Conservation (phyloP, 345 rosid genomes). For the Salix suchowensis region DNA sequence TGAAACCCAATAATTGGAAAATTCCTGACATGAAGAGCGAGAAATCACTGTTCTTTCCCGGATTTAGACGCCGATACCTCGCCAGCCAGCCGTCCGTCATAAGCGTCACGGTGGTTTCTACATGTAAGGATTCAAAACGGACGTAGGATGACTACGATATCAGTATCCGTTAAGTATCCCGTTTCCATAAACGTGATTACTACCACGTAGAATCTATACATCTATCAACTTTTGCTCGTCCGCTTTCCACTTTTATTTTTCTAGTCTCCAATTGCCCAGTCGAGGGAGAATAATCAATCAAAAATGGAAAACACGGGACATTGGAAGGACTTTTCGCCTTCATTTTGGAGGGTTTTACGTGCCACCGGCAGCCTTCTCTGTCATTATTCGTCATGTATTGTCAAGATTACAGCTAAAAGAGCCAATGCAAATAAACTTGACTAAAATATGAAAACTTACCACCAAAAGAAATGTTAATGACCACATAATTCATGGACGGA, state of each 20-base stretch:
- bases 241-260: not conserved
- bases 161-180: not conserved
- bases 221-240: not conserved
- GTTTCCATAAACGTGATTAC: not conserved
- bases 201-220: not conserved
- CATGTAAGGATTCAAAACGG: not conserved
- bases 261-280: not conserved
- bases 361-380: not conserved
- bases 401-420: not conserved
- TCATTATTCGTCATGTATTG: not conserved
- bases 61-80: not conserved
- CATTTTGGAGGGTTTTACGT: constrained; percentile 7
- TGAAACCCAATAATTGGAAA: not conserved
- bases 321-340: constrained; percentile 25
- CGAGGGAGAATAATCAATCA: too few species aligned
- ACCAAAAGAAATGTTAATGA: not conserved
- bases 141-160: not conserved
- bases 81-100: too few species aligned
- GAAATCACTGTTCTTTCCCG: not conserved
- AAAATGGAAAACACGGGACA: not conserved
- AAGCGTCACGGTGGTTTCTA: not conserved
- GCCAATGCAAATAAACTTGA: not conserved
- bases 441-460: not conserved
- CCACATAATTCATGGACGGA: not conserved
- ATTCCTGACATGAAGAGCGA: not conserved